A percentile compares a stretch with the other conserved stretches of the same genome.
Evolutionary conservation across 495 filamentous ascomycete species (phyloP).

Genomic region (Choiromyces venosus): DNA sequence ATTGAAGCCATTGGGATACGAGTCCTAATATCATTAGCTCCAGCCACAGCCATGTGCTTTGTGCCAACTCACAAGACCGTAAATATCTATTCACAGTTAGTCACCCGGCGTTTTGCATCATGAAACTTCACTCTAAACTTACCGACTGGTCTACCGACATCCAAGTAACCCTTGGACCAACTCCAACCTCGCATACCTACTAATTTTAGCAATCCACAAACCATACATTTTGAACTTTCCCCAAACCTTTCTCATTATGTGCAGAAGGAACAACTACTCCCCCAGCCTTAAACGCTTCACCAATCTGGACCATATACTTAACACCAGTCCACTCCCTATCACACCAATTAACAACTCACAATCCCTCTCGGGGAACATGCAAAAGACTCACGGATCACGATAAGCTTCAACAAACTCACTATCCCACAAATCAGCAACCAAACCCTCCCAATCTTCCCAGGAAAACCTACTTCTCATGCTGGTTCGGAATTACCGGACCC

Average conservation of each 20-base stretch:
- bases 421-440: conserved; percentile 5
- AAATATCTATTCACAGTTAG: conserved; percentile 44
- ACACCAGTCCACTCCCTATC: conserved; percentile 43
- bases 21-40: no score
- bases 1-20: conserved; percentile 53
- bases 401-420: conserved; percentile 26
- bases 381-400: conserved; percentile 26
- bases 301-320: conserved; percentile 52
- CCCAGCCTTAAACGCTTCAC: conserved; percentile 47
- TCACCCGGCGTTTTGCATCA: not conserved
- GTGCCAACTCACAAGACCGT: no score
- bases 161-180: conserved; percentile 54
- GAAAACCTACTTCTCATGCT: conserved; percentile 31
- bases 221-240: no score
- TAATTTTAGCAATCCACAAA: no score
- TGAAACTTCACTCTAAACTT: not conserved
- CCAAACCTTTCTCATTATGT: conserved; percentile 54
- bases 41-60: no score
- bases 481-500: conserved; percentile 32
- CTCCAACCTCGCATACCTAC: conserved; percentile 48
- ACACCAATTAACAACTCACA: no score
- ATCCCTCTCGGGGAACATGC: no score
- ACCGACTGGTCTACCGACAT: conserved; percentile 52
- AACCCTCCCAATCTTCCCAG: not conserved
- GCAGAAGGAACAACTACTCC: conserved; percentile 53